phyloP scores from a whole-genome alignment of 2,329 filamentous ascomycete genomes.

The Colletotrichum lupini region DNA sequence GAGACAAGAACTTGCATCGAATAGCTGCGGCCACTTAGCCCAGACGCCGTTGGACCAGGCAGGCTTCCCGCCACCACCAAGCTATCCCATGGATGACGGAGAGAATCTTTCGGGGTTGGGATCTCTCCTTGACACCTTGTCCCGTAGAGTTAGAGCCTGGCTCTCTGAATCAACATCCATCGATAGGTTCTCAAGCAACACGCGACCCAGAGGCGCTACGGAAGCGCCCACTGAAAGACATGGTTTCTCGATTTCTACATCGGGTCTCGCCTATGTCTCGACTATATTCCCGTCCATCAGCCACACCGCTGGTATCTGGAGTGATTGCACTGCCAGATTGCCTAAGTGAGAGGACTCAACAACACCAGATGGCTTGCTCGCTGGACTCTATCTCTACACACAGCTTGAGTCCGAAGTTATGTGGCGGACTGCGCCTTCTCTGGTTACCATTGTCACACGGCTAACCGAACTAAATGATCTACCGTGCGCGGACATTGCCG shows the following conservation, averaged over 20 bases:
- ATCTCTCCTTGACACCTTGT: neutral
- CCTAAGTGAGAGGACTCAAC: neutral
- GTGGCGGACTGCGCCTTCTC: too few species aligned
- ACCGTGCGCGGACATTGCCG: neutral
- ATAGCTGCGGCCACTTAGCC: neutral
- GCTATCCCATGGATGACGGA: neutral
- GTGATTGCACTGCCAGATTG: neutral
- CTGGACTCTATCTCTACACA: too few species aligned
- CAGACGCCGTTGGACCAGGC: neutral
- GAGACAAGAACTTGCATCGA: neutral
- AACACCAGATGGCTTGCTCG: neutral
- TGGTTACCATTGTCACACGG: too few species aligned
- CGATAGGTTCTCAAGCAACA: neutral
- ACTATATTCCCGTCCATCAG: neutral
- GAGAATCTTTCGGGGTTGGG: neutral
- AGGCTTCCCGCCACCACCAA: neutral
- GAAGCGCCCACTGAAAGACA: neutral
- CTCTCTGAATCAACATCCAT: neutral
- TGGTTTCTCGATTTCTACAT: neutral
- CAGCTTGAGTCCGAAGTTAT: too few species aligned
- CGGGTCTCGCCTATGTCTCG: conserved; percentile 2
- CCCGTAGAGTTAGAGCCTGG: neutral
- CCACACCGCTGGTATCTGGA: neutral
- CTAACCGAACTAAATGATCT: neutral
- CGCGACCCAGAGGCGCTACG: neutral